Percentiles rank a stretch among this genome's conserved stretches.
These are phyloP conservation scores for Penicillium sp. DNA, from an alignment of 2,329 filamentous ascomycete species.

Conservation along the genomic window DNA sequence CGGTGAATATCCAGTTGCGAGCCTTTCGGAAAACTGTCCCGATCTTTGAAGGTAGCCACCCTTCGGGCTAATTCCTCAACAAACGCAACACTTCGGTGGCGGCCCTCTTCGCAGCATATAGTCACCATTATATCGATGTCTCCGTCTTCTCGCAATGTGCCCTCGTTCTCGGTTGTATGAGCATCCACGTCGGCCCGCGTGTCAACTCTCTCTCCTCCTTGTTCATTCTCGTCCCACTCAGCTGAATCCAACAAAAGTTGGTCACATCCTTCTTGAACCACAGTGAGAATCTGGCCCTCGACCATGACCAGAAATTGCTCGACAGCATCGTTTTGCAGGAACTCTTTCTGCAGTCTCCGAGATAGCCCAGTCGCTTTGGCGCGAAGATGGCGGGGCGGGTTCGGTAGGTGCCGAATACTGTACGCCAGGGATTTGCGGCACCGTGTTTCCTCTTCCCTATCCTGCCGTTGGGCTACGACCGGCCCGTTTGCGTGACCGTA, in stretches of 20 bases:
- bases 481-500: neutral
- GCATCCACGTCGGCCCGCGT: no score
- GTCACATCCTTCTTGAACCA: neutral
- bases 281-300: neutral
- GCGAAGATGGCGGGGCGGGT: neutral
- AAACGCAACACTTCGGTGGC: neutral
- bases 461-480: neutral
- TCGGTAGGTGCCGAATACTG: neutral
- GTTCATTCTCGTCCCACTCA: no score
- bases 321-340: neutral
- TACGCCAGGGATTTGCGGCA: neutral
- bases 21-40: neutral
- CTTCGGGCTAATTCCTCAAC: neutral
- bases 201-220: no score
- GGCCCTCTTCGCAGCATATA: slow-evolving; percentile 3
- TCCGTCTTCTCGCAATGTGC: neutral
- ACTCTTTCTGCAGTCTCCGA: neutral
- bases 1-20: neutral
- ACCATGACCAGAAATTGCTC: neutral
- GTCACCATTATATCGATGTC: neutral
- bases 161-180: neutral
- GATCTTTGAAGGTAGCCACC: neutral
- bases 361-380: neutral
- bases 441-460: neutral
- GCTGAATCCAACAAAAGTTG: no score